Base-by-base conservation (phyloP, 2,329 filamentous ascomycete species). In the Neurospora sp. region DNA sequence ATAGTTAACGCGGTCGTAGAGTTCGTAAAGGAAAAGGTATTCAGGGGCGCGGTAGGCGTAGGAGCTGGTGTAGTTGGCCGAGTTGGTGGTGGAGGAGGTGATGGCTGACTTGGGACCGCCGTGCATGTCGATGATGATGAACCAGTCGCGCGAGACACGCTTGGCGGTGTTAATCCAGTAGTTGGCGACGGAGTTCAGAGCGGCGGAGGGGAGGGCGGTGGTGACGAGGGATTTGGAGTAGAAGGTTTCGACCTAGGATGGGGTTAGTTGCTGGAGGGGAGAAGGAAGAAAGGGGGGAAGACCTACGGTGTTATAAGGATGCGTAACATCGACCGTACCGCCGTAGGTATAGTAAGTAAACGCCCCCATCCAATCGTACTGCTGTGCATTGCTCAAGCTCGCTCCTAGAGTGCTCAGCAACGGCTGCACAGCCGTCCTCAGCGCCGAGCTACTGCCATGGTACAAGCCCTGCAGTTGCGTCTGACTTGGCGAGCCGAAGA, bases 11-110 rank as follows among this genome's bases (percentile, higher is more conserved):
- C 80, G 75, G 73, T 86, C 84, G 23, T 82, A 81, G 69, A 86
- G 81, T 74, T 87, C 83, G 67, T 82, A 84, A 2, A 87, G 81
- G 1, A 85, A 80, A 19, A 86, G 80, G 74, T 83, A 81, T 68
- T 82, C 78, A 36, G 74, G 71, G 57, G 71, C 62, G 4, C 80
- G 81, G 72, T 82, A 81, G 0, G 77, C 75, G 72, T 81, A 84
- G 2, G 82, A 77, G 1, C 80, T 79, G 8, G 74, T 74, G 8
- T 75, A 38, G 0, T 71, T 70, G 0, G 72, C 37, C 1, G 79
- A 71, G 8, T 75, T 38, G 0, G 72, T 70, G 0, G 72, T 37
- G 1, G 79, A 70, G 0, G 77, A 72, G 1, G 79, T 74, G 41
- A 83, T 75, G 71, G 77, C 80, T 1, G 81, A 81, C 73, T 80